Evolutionary conservation across 768 basidiomycete species (phyloP), one percentile per base, ranked within the genome.

Genomic region (Mycena chlorophos): DNA sequence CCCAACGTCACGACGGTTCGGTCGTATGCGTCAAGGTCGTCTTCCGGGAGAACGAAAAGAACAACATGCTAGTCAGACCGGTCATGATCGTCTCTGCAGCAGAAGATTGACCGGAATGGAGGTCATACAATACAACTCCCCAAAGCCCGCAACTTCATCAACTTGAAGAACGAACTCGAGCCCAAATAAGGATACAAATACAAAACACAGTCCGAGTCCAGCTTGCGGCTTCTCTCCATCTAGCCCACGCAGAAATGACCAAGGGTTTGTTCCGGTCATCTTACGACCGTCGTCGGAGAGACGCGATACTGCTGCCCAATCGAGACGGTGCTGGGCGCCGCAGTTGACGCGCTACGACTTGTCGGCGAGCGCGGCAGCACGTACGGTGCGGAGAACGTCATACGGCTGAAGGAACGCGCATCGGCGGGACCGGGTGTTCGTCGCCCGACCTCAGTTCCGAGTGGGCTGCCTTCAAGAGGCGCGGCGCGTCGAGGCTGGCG

Each of bases 361-460:
- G 20, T 30, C 19, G 48, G 22, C 20, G 55, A 61, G 10, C 19
- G 51, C 17, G 56, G 60, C 37, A 61, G 13, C 30, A 40, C 50
- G 30, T 61, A 61, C 19, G 60, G 60, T 2, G 56, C 60, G 10
- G 56, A 42, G 17, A 54, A 57, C 3, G 60, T 61, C 30, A 61
- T 52, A 22, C 53, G 55, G 20, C 60, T 61, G 53, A 61, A 55
- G 5, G 55, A 42, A 25, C 60, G 60, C 14, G 29, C 55, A 23
- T 17, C 4, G 29, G 20, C 13, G 17, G n/a, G 16, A 27, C 14
- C 30, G 14, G 34, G 10, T 3, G 12, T 40, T 14, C 34, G 43
- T 5, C 45, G 8, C 17, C 54, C 55, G 12, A 50, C 26, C n/a
- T 49, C 52, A 0, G 52, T 51, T 29, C 51, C 34, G 5, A 49